phyloP scores from a whole-genome alignment of 305 asterid species.

The Plantago coronopus region DNA sequence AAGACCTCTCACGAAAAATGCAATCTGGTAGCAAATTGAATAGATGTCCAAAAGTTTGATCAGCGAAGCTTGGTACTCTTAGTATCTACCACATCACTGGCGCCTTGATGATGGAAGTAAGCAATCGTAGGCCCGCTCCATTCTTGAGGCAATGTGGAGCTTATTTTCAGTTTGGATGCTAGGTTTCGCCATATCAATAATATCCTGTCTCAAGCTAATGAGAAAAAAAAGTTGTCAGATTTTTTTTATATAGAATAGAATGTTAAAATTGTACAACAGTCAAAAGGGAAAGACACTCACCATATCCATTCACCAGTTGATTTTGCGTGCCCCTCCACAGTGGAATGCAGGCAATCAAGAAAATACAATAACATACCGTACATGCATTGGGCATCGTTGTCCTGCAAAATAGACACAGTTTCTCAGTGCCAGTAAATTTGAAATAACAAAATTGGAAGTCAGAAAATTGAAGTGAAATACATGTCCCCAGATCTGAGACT shows the following conservation, averaged over 20 bases:
- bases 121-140: slow-evolving; percentile 80
- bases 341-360: slow-evolving; percentile 71
- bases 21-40: neutral
- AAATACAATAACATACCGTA: slow-evolving; percentile 71
- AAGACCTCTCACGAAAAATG: neutral
- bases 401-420: slow-evolving; percentile 34
- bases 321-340: slow-evolving; percentile 79
- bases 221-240: neutral
- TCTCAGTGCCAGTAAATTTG: neutral
- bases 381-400: slow-evolving; percentile 77
- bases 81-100: slow-evolving; percentile 22
- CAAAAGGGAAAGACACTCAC: slow-evolving; percentile 36
- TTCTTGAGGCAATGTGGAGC: slow-evolving; percentile 54
- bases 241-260: too few relatives aligned
- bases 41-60: neutral
- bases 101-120: slow-evolving; percentile 68
- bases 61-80: neutral
- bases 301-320: slow-evolving; percentile 91
- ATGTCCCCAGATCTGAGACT: neutral
- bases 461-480: neutral
- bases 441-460: neutral
- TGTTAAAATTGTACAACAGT: slow-evolving; percentile 1
- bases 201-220: slow-evolving; percentile 78
- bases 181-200: slow-evolving; percentile 80
- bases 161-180: slow-evolving; percentile 46